These are phyloP conservation scores for Xylaria sp. DNA, from an alignment of 2,329 filamentous ascomycete genomes.

Conservation along the genomic window DNA sequence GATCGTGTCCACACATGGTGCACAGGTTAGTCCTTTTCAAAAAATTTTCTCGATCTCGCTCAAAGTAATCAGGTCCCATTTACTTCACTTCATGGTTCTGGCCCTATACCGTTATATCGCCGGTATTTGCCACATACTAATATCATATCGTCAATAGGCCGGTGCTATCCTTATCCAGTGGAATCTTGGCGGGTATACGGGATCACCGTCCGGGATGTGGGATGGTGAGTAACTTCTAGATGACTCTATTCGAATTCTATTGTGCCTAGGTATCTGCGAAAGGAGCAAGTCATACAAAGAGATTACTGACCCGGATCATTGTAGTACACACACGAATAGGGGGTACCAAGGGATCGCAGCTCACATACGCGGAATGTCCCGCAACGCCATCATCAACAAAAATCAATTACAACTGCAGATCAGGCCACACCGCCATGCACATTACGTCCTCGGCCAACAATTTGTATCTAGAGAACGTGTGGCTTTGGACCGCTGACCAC, in stretches of 20 bases:
- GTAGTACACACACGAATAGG: constrained; percentile 73
- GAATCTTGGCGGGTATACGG: constrained; percentile 54
- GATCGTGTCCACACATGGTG: constrained; percentile 66
- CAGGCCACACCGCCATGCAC: constrained; percentile 51
- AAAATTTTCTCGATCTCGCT: too few relatives aligned
- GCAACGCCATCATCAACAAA: constrained; percentile 49
- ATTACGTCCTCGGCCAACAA: constrained; percentile 46
- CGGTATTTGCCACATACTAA: neutral
- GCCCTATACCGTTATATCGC: too few relatives aligned
- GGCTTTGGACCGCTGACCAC: constrained; percentile 53
- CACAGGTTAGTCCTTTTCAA: constrained; percentile 47
- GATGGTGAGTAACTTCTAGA: constrained; percentile 51
- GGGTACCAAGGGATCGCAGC: constrained; percentile 71
- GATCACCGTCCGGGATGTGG: constrained; percentile 64
- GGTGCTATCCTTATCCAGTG: constrained; percentile 69
- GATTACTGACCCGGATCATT: neutral
- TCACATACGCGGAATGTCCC: constrained; percentile 67
- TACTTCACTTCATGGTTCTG: too few relatives aligned
- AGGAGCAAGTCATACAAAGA: neutral
- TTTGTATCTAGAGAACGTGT: constrained; percentile 52
- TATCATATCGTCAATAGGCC: constrained; percentile 35
- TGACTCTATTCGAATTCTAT: neutral
- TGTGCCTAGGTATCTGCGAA: neutral
- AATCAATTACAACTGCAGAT: constrained; percentile 45
- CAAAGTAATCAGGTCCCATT: too few relatives aligned